Evolutionary conservation across 345 rosid genomes (phyloP).

Genomic region (Dovyalis caffra): DNA sequence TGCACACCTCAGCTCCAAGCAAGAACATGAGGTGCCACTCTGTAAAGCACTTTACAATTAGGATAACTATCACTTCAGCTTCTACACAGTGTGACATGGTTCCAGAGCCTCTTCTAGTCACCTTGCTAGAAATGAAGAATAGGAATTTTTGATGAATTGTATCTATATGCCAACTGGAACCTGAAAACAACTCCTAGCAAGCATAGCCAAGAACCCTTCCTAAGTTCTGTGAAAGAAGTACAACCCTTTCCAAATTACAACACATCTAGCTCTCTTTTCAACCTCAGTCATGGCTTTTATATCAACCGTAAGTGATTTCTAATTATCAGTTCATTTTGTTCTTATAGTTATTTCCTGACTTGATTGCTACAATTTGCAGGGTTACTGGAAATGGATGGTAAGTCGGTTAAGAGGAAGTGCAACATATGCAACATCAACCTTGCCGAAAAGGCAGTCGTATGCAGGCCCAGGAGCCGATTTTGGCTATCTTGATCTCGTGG

Average conservation of each 20-base stretch:
- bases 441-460: constrained; percentile 35
- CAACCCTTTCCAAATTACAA: neutral
- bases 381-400: constrained; percentile 39
- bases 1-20: no score
- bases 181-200: no score
- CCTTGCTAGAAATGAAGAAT: no score
- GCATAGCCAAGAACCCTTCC: no score
- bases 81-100: neutral
- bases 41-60: neutral
- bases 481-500: neutral
- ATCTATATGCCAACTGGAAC: neutral
- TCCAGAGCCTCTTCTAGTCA: neutral
- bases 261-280: neutral
- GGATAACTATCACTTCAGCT: neutral
- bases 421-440: constrained; percentile 40
- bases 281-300: constrained; percentile 36
- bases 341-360: neutral
- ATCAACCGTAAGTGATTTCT: constrained; percentile 33
- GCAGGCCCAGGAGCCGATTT: constrained; percentile 20
- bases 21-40: neutral
- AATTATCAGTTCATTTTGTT: neutral
- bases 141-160: no score
- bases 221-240: neutral
- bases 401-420: constrained; percentile 23
- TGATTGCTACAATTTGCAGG: constrained; percentile 25